Conservation (phyloP, 371 early-diverging fungal genomes). For the Apophysomyces elegans region DNA sequence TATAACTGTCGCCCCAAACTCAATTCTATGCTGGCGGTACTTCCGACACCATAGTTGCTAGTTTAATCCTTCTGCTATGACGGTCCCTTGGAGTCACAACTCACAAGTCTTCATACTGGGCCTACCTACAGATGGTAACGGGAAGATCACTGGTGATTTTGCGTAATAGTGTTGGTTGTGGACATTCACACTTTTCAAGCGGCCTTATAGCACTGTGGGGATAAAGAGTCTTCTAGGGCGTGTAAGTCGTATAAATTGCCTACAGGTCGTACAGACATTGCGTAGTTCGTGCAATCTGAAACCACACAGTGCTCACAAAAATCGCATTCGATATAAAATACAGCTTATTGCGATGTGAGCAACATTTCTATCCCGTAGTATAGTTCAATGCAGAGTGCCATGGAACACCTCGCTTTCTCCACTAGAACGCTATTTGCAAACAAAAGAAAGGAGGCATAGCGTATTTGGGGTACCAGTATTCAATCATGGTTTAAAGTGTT, state of each 20-base stretch:
- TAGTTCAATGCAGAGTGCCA: background rate
- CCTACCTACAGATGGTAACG: background rate
- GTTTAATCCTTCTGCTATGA: background rate
- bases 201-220: background rate
- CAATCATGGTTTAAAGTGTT: background rate
- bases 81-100: background rate
- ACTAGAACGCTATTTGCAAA: background rate
- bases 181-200: background rate
- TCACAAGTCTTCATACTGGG: background rate
- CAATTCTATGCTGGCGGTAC: constrained; percentile 3
- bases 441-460: background rate
- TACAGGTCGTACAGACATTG: no score
- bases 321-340: no score
- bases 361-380: no score
- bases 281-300: no score
- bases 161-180: background rate
- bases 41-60: background rate
- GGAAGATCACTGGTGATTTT: background rate
- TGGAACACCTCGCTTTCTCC: background rate
- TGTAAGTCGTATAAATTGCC: no score
- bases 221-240: no score
- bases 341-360: no score
- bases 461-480: background rate
- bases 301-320: no score
- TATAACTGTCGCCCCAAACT: background rate